Percentiles rank a stretch among this genome's conserved stretches.
phyloP scores from a whole-genome alignment of 2,329 filamentous ascomycete species.

The Trichoderma sp. region DNA sequence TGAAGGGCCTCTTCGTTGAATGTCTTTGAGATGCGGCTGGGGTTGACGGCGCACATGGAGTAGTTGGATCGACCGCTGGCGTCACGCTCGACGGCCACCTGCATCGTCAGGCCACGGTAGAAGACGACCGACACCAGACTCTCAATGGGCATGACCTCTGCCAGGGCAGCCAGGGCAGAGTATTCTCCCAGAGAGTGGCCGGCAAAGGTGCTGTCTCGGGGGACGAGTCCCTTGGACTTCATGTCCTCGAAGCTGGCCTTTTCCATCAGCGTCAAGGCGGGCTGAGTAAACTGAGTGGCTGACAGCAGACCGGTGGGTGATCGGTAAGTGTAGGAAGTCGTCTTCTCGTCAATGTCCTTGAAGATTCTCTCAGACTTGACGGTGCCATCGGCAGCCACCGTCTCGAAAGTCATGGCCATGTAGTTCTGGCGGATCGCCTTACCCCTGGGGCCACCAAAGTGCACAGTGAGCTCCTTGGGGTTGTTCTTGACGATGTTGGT shows the following conservation, averaged over 20 bases:
- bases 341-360: constrained; percentile 93
- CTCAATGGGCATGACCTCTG: constrained; percentile 99
- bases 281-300: constrained; percentile 97
- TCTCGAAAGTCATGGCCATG: constrained; percentile 99
- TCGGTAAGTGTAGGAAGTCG: constrained; percentile 93
- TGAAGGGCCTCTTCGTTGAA: constrained; percentile 98
- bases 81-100: constrained; percentile 97
- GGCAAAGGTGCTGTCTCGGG: constrained; percentile 94
- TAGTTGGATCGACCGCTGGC: constrained; percentile 93
- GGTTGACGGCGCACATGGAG: constrained; percentile 99
- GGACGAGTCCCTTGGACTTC: constrained; percentile 94
- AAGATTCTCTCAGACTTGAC: constrained; percentile 99
- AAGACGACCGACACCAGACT: constrained; percentile 97
- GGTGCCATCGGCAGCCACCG: constrained; percentile 85
- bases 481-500: constrained; percentile 99
- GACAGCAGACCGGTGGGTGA: constrained; percentile 94
- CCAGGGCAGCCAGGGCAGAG: constrained; percentile 90
- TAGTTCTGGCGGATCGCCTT: constrained; percentile 99
- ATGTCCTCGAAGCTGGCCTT: constrained; percentile 99
- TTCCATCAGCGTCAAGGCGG: constrained; percentile 96
- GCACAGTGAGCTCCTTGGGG: constrained; percentile 95
- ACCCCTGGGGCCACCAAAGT: constrained; percentile 94
- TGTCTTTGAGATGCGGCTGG: constrained; percentile 95
- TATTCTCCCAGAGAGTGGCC: constrained; percentile 98
- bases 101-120: constrained; percentile 98